Base-by-base conservation (phyloP, 192 early-diverging fungal genomes). In the Entrophospora sp. region DNA sequence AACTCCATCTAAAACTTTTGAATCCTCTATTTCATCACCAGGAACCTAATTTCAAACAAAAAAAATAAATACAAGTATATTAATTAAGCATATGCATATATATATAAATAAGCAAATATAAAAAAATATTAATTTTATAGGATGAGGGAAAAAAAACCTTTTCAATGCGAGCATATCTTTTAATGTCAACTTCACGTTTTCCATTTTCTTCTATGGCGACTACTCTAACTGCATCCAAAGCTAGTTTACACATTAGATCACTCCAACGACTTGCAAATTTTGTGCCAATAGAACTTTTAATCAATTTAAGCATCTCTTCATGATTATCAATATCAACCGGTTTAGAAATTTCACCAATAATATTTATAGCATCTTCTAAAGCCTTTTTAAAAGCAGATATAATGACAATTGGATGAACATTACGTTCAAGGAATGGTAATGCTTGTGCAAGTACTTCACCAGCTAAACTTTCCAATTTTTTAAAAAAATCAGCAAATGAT, bases 331-430 rank as follows among this genome's bases (percentile, higher is more conserved):
- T 83, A 71, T 98, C 86, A 22, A 99, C 90, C 34, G 86, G 85
- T 55, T 85, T 75, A 2, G 94, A 88, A 51, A 96, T 92, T 28
- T 87, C 80, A 69, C 90, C 86, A 55, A 97, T 79, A 74, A 95
- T 86, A 38, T 81, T 72, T 44, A 96, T 81, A 25, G 94, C 87
- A 70, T 97, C 95, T 49, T 97, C 92, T 62, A 99, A 79, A 28
- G 95, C 97, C 70, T 83, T 83, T 73, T 96, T 95, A 80, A 89
- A 94, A 2, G 92, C 93, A 14, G 83, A 78, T 66, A 99, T 92
- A 68, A 99, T 96, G 45, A 93, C 90, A 69, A 96, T 96, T 4
- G 97, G 95, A 79, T 99, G 97, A 59, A 99, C 93, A 77, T 96
- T 91, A 61, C 95, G 91, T 76, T 98, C 92, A 55, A 99, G 79